Conservation (phyloP, 306 rosid species). For the Canavalia gladiata region DNA sequence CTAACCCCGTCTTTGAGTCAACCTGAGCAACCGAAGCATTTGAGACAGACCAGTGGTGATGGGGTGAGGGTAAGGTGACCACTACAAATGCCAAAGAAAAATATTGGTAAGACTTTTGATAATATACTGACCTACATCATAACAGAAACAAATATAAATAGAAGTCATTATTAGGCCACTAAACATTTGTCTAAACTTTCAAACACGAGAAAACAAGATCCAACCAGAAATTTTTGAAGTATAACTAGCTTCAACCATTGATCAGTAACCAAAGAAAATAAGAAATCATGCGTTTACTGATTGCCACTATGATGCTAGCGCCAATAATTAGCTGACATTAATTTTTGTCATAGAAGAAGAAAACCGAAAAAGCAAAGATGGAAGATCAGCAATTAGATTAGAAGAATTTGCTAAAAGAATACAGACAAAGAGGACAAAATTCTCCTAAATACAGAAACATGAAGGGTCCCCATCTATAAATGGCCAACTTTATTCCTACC, state of each 20-base stretch:
- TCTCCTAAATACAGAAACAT: conserved; percentile 36
- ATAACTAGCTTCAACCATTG: conserved; percentile 15
- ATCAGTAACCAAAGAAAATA: background rate
- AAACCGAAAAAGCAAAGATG: background rate
- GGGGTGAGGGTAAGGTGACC: conserved; percentile 86
- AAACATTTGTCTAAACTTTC: conserved; percentile 30
- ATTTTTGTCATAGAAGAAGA: background rate
- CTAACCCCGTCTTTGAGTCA: conserved; percentile 72
- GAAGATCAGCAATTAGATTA: conserved; percentile 12
- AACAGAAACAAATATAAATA: conserved; percentile 37
- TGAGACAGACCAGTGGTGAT: conserved; percentile 90
- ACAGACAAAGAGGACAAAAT: background rate
- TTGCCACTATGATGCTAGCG: background rate
- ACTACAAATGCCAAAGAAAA: conserved; percentile 63
- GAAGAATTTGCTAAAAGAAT: conserved; percentile 30
- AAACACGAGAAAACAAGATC: conserved; percentile 24
- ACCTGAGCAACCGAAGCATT: conserved; percentile 83
- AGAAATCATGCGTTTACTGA: background rate
- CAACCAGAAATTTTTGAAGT: conserved; percentile 36
- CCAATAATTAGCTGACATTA: background rate
- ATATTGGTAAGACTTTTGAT: conserved; percentile 38
- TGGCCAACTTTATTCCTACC: conserved; percentile 19
- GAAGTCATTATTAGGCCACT: conserved; percentile 18
- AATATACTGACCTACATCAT: conserved; percentile 39
- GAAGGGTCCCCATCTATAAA: conserved; percentile 32